Conservation (phyloP, 176 grass and related monocot genomes). For the Bothriochloa decipiens region DNA sequence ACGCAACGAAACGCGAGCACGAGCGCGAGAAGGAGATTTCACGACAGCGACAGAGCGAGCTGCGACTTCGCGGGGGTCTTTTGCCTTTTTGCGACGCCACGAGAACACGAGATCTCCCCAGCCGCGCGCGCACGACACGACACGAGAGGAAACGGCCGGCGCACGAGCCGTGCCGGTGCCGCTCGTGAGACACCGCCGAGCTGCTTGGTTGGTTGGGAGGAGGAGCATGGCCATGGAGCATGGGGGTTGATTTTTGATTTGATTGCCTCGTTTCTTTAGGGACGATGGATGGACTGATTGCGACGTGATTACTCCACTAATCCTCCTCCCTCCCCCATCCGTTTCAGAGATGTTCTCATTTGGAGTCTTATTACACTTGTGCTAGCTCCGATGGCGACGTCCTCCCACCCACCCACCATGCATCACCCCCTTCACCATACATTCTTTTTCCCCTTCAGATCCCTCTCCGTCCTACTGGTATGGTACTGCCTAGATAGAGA, state of each 20-base stretch:
- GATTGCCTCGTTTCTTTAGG: slow-evolving; percentile 13
- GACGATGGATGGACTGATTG: slow-evolving; percentile 8
- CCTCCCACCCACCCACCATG: neutral
- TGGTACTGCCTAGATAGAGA: neutral
- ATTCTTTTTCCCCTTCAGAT: too few relatives aligned
- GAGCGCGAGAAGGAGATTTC: neutral
- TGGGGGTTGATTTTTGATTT: neutral
- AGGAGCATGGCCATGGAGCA: neutral
- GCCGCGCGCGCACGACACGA: neutral
- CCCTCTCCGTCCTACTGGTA: neutral
- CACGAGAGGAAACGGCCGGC: too few relatives aligned
- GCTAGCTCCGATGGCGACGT: slow-evolving; percentile 18
- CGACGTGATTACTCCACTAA: slow-evolving; percentile 32
- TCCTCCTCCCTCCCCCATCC: neutral
- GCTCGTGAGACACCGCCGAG: too few relatives aligned
- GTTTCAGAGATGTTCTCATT: too few relatives aligned
- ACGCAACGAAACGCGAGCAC: too few relatives aligned
- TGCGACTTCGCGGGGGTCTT: neutral
- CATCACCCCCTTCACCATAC: too few relatives aligned
- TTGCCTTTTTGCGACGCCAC: too few relatives aligned
- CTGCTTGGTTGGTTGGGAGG: too few relatives aligned
- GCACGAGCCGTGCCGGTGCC: too few relatives aligned
- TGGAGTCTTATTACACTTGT: neutral
- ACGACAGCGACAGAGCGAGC: slow-evolving; percentile 34
- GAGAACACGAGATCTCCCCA: too few relatives aligned